Evolutionary conservation across 2,329 filamentous ascomycete species (phyloP), one percentile per base, ranked within the genome.

Genomic region (Penicillium sp.): DNA sequence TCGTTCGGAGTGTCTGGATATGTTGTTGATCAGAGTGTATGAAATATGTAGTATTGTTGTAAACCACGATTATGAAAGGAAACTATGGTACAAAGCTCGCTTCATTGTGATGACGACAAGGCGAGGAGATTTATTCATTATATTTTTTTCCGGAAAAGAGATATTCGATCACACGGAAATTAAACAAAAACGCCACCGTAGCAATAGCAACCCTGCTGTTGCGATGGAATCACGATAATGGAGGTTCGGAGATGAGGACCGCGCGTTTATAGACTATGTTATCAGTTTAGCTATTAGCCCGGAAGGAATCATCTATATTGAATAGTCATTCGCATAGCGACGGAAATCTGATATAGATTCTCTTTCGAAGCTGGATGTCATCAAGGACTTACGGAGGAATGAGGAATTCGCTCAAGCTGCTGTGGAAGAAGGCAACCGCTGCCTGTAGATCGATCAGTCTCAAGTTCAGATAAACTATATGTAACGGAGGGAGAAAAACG

Each of bases 341-440:
- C 14, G 3, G 9, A 35, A 35, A 35, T 16, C 14, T 16, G 12
- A 16, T 16, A 9, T 35, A 16, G 30, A 3, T 21, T 45, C 42
- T 45, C 3, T 28, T 28, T 18, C 26, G 21, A 9, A 6, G 3
- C 12, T 24, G 33, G 16, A 42, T n/a, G n/a, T 28, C 8, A n/a
- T 28, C 23, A 23, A 21, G 16, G 26, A 74, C 74, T 74, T 70
- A 76, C 74, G 84, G 83, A 71, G 86, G 86, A 62, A 89, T 79
- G 58, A 89, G 79, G 65, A 83, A 76, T 68, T 89, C 86, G 72
- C 83, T 82, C 78, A 84, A 86, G 55, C 83, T 82, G 75, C 85
- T 88, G 57, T 84, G 79, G 63, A 89, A 79, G 71, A 89, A 85
- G 38, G 84, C 81, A 54, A 89, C 81, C 45, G 84, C 85, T 63